Evolutionary conservation across 345 rosid species (phyloP), one percentile per base, ranked within the genome.

Genomic region (Murraya paniculata): DNA sequence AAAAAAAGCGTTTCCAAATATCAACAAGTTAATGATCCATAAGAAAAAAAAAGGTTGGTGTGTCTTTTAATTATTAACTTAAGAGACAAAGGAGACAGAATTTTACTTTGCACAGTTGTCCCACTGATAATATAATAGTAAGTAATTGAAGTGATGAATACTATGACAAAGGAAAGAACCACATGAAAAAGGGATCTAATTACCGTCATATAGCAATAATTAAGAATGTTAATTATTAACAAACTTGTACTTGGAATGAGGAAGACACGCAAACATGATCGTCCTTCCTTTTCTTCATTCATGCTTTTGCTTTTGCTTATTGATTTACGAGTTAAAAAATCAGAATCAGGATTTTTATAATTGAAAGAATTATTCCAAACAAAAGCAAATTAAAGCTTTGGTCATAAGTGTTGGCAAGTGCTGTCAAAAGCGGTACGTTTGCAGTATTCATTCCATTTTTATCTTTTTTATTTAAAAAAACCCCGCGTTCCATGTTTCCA

Each of bases 21-120:
- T 84, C 79, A 82, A 80, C 84, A 81, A 82, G n/a, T n/a, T 70
- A 55, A 78, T 58, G 85, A 82, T 81, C 64, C 81, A 75, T 53
- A 41, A 6, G n/a, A n/a, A n/a, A n/a, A n/a, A n/a, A n/a, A n/a
- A 28, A 76, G 76, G 67, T 78, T 58, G 68, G 28, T 41, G 66
- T 65, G 50, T 79, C 39, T 69, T 72, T 48, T n/a, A 33, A 19
- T 65, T 55, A 56, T n/a, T 48, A 53, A 53, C 50, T 9, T 36
- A 53, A 33, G 41, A 77, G 58, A 30, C 56, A 35, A 69, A 19
- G 75, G 39, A 58, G 74, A 73, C 75, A 79, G 83, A 85, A 85
- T 79, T 78, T 69, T 55, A 22, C 84, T 80, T 80, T 77, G 71
- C 33, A 62, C 80, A 71, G 75, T 76, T 45, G 21, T 56, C 19